Base-by-base conservation (phyloP, 148 eudicot genomes). In the Spergularia marina region DNA sequence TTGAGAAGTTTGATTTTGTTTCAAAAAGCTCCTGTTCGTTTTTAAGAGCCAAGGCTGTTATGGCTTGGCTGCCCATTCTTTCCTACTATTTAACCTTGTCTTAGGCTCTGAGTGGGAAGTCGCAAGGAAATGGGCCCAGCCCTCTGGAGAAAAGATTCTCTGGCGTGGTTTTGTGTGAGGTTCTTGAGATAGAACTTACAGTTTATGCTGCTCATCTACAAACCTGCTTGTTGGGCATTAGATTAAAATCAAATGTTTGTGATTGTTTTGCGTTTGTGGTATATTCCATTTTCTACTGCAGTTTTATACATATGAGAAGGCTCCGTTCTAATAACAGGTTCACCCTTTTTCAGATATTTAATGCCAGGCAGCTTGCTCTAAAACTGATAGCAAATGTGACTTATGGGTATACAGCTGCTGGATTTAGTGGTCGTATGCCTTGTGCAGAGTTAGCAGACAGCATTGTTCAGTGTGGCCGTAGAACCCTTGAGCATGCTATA, bases 381-480 rank as follows among this genome's bases (percentile, higher is more conserved):
- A 95, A 95, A 83, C 85, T 95, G 75, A 95, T 95, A 84, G 89
- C 94, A 53, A 95, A 95, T 84, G 98, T 95, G 67, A 95, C 96
- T 54, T 92, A 95, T 77, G 98, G 98, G 59, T 95, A 95, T 75
- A 90, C 97, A 71, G 98, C 98, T 82, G 98, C 97, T 76, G 98
- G 97, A 76, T 95, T 89, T 82, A 92, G 98, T 78, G 98, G 98
- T 65, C 97, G 97, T 68, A 95, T 95, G 98, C 98, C 98, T 68
- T 95, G 97, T 83, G 97, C 98, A 83, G 98, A 92, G 83, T 85
- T 95, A 63, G 98, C 97, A 12, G 98, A 95, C 83, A 95, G 97
- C 80, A 95, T 95, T 61, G 98, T 95, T 71, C 99, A 95, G 82
- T 95, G 99, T 83, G 99, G 93, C 78, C 96, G 97, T 68, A 90